Evolutionary conservation across 2,329 filamentous ascomycete species (phyloP).

Genomic region (Phyllosticta citriasiana): DNA sequence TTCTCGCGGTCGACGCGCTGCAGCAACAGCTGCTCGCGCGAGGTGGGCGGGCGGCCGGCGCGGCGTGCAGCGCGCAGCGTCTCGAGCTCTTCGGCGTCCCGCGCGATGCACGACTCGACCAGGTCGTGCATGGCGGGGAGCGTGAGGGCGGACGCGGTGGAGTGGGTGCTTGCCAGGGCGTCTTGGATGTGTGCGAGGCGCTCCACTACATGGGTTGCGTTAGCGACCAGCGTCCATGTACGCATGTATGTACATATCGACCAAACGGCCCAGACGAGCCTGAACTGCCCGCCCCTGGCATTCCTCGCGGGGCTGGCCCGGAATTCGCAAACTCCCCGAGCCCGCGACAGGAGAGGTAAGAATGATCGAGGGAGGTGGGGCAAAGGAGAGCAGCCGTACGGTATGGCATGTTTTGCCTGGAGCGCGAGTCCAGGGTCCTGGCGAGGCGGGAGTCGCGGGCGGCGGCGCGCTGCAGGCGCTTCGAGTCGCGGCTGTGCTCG

Average conservation of each 20-base stretch:
- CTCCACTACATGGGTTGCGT: slow-evolving; percentile 41
- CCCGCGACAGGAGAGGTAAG: not conserved
- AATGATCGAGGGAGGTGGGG: not conserved
- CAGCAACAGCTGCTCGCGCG: slow-evolving; percentile 66
- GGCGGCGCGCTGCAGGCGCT: slow-evolving; percentile 67
- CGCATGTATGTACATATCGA: not conserved
- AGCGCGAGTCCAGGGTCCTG: slow-evolving; percentile 57
- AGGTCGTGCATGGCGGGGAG: slow-evolving; percentile 46
- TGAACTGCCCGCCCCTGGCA: no score
- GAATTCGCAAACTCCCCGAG: no score
- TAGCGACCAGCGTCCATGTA: not conserved
- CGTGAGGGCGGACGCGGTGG: slow-evolving; percentile 23
- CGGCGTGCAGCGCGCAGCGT: slow-evolving; percentile 59
- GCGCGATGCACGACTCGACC: slow-evolving; percentile 40
- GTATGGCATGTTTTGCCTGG: slow-evolving; percentile 64
- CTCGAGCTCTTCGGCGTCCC: slow-evolving; percentile 61
- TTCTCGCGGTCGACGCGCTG: slow-evolving; percentile 60
- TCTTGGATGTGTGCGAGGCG: slow-evolving; percentile 64
- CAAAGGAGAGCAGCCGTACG: slow-evolving; percentile 38
- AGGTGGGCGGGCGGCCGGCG: slow-evolving; percentile 67
- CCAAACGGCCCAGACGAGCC: no score
- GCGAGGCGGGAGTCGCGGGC: slow-evolving; percentile 74
- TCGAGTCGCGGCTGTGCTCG: slow-evolving; percentile 78
- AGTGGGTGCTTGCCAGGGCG: slow-evolving; percentile 46
- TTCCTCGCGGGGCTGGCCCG: no score